These are phyloP conservation scores for Chalciporus piperatus DNA, from an alignment of 768 basidiomycete genomes.

Conservation along the genomic window DNA sequence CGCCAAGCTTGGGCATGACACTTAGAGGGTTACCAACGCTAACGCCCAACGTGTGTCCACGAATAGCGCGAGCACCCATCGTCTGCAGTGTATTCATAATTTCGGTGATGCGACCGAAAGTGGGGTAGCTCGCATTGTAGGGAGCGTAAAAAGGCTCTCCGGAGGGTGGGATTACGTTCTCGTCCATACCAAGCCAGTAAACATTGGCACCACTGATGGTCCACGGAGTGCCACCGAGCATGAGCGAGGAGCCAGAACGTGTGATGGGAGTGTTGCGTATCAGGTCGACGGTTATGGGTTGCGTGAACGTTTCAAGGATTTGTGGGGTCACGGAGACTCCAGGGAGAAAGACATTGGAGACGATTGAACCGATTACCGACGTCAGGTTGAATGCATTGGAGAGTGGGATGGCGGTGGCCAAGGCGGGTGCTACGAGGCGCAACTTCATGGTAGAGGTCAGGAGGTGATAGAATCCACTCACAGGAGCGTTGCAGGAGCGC, in stretches of 20 bases:
- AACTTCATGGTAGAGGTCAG: neutral
- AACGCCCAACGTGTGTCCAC: slow-evolving; percentile 30
- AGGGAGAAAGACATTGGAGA: neutral
- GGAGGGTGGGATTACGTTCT: slow-evolving; percentile 24
- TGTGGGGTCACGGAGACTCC: slow-evolving; percentile 1
- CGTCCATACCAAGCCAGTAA: slow-evolving; percentile 35
- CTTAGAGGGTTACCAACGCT: slow-evolving; percentile 26
- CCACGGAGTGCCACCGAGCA: slow-evolving; percentile 1
- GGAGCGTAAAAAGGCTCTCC: slow-evolving; percentile 2
- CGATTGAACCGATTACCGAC: neutral
- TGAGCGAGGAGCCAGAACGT: neutral
- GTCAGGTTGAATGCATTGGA: slow-evolving; percentile 1
- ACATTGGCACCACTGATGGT: slow-evolving; percentile 23
- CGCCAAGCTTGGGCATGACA: slow-evolving; percentile 3
- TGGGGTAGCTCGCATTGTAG: slow-evolving; percentile 8
- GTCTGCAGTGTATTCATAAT: slow-evolving; percentile 11
- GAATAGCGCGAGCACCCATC: slow-evolving; percentile 15
- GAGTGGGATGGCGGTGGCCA: neutral
- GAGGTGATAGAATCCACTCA: neutral
- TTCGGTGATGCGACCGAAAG: slow-evolving; percentile 6
- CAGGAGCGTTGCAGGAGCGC: neutral
- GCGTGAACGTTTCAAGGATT: neutral
- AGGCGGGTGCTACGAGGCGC: neutral
- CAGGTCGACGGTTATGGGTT: neutral
- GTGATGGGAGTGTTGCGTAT: slow-evolving; percentile 1